Evolutionary conservation across 2,329 filamentous ascomycete species (phyloP).

Genomic region (Rutstroemia sp.): DNA sequence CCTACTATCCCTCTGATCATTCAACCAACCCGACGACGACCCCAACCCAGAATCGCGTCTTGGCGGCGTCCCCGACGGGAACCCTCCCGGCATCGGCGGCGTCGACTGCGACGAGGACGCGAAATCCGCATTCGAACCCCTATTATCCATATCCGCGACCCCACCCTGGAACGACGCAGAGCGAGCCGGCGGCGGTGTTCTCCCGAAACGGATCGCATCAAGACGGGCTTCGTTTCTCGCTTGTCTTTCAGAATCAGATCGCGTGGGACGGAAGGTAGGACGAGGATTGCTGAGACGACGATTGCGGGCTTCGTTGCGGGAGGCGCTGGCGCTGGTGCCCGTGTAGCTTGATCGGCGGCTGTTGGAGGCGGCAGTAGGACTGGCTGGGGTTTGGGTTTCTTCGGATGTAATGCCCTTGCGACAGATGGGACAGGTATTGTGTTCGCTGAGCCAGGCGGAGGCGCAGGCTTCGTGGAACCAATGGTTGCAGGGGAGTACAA

Average conservation of each 20-base stretch:
- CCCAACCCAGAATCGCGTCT: constrained; percentile 17
- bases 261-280: constrained; percentile 8
- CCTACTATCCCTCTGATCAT: constrained; percentile 7
- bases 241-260: constrained; percentile 3
- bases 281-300: constrained; percentile 15
- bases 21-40: neutral
- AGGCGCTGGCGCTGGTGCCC: neutral
- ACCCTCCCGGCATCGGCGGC: constrained; percentile 13
- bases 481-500: constrained; percentile 77
- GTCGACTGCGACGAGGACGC: neutral
- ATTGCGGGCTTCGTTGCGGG: constrained; percentile 14
- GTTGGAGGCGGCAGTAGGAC: constrained; percentile 8
- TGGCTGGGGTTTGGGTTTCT: constrained; percentile 6
- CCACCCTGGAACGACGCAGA: neutral
- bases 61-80: constrained; percentile 5
- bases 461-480: constrained; percentile 89
- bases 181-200: constrained; percentile 16
- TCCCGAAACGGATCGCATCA: constrained; percentile 21
- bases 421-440: constrained; percentile 88
- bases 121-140: neutral
- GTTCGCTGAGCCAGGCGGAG: constrained; percentile 75
- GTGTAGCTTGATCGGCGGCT: constrained; percentile 10
- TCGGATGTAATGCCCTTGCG: constrained; percentile 37
- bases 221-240: constrained; percentile 25
- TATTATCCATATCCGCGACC: neutral